These are phyloP conservation scores for Penicillium malachiteum DNA, from an alignment of 495 filamentous ascomycete species.

Conservation along the genomic window DNA sequence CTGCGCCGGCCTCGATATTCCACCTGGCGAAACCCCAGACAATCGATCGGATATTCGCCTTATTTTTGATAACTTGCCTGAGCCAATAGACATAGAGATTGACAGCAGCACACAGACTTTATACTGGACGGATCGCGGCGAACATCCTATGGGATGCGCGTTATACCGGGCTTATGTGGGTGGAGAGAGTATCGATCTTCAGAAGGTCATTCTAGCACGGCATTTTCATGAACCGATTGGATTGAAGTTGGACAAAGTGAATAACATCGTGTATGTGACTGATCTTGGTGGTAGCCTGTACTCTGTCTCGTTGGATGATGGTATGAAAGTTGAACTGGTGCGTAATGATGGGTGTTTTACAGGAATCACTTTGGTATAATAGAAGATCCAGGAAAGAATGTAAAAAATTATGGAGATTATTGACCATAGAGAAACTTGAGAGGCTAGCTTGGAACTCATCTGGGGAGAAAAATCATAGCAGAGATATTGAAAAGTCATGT, in stretches of 20 bases:
- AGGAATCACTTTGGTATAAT: conserved; percentile 24
- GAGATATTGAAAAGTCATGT: too few relatives aligned
- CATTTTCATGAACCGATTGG: conserved; percentile 46
- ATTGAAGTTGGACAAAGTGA: conserved; percentile 38
- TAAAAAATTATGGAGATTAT: too few relatives aligned
- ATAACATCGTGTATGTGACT: conserved; percentile 41
- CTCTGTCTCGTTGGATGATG: conserved; percentile 42
- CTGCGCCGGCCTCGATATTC: conserved; percentile 40
- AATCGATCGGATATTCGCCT: conserved; percentile 42
- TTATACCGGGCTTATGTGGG: conserved; percentile 26
- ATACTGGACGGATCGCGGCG: conserved; percentile 59
- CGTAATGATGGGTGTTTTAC: conserved; percentile 30
- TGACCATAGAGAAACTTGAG: too few relatives aligned
- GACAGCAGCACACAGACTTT: conserved; percentile 37
- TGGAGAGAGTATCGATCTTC: conserved; percentile 13
- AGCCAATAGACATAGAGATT: conserved; percentile 56
- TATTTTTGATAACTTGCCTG: conserved; percentile 43
- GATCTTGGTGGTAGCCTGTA: conserved; percentile 49
- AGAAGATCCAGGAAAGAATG: neutral
- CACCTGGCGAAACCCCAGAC: conserved; percentile 24
- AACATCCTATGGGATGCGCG: conserved; percentile 34
- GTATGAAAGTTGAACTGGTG: conserved; percentile 33
- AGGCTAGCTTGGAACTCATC: too few relatives aligned
- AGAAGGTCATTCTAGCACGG: conserved; percentile 35
- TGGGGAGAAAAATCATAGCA: too few relatives aligned